Conservation (phyloP, 2,329 filamentous ascomycete genomes). For the Myrmaecium sp. region DNA sequence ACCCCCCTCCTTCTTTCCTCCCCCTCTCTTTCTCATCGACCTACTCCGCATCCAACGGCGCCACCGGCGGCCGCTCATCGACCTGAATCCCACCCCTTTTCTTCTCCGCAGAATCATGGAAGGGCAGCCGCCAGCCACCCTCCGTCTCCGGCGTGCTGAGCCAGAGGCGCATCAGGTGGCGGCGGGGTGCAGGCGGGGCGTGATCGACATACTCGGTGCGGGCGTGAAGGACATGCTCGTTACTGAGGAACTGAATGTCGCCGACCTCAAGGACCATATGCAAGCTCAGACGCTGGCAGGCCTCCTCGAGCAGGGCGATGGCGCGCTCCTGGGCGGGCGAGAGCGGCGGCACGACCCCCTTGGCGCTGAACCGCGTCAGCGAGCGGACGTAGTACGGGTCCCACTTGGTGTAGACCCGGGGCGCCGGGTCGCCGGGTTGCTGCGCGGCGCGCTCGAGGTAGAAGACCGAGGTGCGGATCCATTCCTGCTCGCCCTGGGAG, state of each 20-base stretch:
- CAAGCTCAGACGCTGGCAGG: conserved; percentile 53
- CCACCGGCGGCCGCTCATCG: conserved; percentile 58
- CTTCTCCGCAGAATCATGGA: conserved; percentile 65
- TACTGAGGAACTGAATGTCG: conserved; percentile 75
- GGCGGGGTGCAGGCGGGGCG: conserved; percentile 48
- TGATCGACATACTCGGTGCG: conserved; percentile 64
- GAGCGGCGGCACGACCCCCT: conserved; percentile 55
- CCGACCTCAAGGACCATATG: conserved; percentile 80
- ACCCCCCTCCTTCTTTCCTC: not conserved
- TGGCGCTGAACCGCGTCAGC: conserved; percentile 55
- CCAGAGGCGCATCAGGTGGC: conserved; percentile 75
- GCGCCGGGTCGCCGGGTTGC: conserved; percentile 30
- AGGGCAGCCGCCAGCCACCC: conserved; percentile 73
- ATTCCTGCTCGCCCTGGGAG: conserved; percentile 56
- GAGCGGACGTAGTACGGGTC: conserved; percentile 79
- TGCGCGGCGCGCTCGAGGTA: conserved; percentile 46
- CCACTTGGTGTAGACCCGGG: conserved; percentile 67
- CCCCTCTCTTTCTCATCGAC: not conserved
- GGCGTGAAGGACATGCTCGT: conserved; percentile 66
- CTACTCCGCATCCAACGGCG: conserved; percentile 62
- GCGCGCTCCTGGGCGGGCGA: conserved; percentile 53
- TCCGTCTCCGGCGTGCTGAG: conserved; percentile 65
- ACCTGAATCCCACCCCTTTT: conserved; percentile 85
- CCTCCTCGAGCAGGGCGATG: conserved; percentile 54
- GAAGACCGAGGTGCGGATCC: conserved; percentile 54